These are phyloP conservation scores for Xylaria intraflava DNA, from an alignment of 495 filamentous ascomycete species.

Conservation along the genomic window DNA sequence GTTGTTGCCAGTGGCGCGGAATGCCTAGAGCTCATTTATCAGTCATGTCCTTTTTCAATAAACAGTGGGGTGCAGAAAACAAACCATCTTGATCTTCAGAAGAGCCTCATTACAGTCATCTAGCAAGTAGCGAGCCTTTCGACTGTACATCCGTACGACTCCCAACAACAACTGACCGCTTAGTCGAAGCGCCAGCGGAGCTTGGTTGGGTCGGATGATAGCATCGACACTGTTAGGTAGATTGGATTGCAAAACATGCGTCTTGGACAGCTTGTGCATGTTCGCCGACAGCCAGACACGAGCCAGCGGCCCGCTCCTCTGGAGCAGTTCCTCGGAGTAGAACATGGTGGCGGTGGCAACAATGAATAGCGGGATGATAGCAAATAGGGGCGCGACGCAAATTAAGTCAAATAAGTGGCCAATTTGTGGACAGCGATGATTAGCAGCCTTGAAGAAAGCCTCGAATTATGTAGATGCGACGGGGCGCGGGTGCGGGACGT, in stretches of 20 bases:
- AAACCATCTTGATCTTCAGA: slow-evolving; percentile 96
- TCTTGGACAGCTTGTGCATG: slow-evolving; percentile 91
- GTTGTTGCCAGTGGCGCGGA: slow-evolving; percentile 71
- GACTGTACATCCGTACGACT: slow-evolving; percentile 93
- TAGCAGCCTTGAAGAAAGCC: not conserved
- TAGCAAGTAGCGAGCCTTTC: slow-evolving; percentile 90
- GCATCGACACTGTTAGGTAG: slow-evolving; percentile 88
- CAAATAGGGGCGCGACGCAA: slow-evolving; percentile 20
- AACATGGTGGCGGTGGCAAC: slow-evolving; percentile 67
- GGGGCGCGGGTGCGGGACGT: not conserved
- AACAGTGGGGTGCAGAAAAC: slow-evolving; percentile 10
- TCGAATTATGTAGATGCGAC: not conserved
- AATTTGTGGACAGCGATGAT: not conserved
- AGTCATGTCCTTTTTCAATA: not conserved
- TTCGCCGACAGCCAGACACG: slow-evolving; percentile 98
- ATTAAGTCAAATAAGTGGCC: slow-evolving; percentile 16
- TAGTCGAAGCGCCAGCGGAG: slow-evolving; percentile 87
- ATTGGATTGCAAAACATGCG: slow-evolving; percentile 84
- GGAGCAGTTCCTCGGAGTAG: slow-evolving; percentile 92
- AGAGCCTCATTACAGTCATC: slow-evolving; percentile 97
- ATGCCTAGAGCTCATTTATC: slow-evolving; percentile 53
- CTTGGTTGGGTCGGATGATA: slow-evolving; percentile 89
- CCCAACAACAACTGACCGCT: slow-evolving; percentile 91
- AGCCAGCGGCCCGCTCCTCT: slow-evolving; percentile 93
- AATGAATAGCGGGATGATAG: slow-evolving; percentile 31